These are phyloP conservation scores for Cubamyces sp. DNA, from an alignment of 768 basidiomycete species.

Conservation along the genomic window DNA sequence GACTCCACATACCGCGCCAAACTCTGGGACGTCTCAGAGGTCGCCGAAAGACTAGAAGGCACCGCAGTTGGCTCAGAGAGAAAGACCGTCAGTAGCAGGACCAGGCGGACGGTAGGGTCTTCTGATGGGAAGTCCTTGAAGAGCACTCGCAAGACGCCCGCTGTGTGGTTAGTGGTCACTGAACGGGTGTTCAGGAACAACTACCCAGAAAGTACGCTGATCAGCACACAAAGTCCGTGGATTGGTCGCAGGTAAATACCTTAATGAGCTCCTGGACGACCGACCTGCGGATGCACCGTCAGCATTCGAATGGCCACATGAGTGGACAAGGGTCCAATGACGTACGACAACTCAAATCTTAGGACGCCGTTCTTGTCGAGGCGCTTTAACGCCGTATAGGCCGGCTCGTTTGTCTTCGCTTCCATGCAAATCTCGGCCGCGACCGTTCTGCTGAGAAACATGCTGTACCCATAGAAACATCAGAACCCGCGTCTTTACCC, in stretches of 20 bases:
- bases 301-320: not conserved
- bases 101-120: conserved; percentile 64
- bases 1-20: conserved; percentile 18
- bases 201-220: conserved; percentile 39
- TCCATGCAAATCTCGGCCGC: conserved; percentile 86
- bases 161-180: conserved; percentile 53
- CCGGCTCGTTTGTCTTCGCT: conserved; percentile 68
- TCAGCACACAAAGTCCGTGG: not conserved
- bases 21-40: conserved; percentile 28
- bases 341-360: conserved; percentile 69
- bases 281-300: conserved; percentile 36
- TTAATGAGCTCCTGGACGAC: conserved; percentile 70
- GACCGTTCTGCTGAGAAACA: conserved; percentile 85
- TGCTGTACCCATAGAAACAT: conserved; percentile 45
- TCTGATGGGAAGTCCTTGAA: conserved; percentile 68
- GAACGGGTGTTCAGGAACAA: conserved; percentile 73
- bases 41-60: conserved; percentile 28
- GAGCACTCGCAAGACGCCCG: conserved; percentile 60
- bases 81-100: conserved; percentile 75
- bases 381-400: conserved; percentile 68
- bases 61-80: conserved; percentile 37
- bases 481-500: conserved; percentile 17
- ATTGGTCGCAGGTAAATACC: conserved; percentile 41
- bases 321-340: conserved; percentile 25
- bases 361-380: conserved; percentile 68